Evolutionary conservation across 2,329 filamentous ascomycete species (phyloP).

Genomic region (Epichloe aotearoae): DNA sequence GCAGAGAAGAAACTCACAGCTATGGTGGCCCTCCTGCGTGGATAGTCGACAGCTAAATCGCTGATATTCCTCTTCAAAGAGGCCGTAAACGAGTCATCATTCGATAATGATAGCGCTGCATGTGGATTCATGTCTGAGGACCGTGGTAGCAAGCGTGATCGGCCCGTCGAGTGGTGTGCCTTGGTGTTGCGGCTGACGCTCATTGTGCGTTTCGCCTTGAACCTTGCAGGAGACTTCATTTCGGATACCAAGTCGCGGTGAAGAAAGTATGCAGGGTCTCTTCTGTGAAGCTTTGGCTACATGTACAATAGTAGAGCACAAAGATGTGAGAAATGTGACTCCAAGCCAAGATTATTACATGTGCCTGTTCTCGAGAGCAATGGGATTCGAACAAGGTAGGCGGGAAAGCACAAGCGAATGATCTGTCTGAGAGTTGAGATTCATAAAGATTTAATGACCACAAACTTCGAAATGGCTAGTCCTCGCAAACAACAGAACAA

Average conservation of each 20-base stretch:
- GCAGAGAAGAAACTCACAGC: conserved; percentile 35
- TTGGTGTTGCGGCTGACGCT: conserved; percentile 40
- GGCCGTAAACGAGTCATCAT: conserved; percentile 41
- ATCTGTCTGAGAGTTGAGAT: too few relatives aligned
- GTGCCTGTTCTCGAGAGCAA: neutral
- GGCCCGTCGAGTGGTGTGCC: conserved; percentile 34
- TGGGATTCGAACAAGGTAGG: too few relatives aligned
- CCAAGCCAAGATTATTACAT: neutral
- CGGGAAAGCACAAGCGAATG: too few relatives aligned
- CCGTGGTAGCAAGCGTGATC: conserved; percentile 41
- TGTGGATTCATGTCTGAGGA: conserved; percentile 33
- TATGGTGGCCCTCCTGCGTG: conserved; percentile 50
- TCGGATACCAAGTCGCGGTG: conserved; percentile 2
- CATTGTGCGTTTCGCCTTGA: conserved; percentile 33
- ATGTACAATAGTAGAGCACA: too few relatives aligned
- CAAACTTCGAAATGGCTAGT: neutral
- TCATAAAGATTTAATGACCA: too few relatives aligned
- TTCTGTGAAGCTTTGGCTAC: too few relatives aligned
- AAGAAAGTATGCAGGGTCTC: neutral
- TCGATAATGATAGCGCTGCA: conserved; percentile 32
- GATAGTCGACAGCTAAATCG: conserved; percentile 49
- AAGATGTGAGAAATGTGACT: too few relatives aligned
- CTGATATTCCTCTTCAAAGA: conserved; percentile 50
- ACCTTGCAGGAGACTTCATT: conserved; percentile 35
- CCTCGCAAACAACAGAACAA: neutral